Base-by-base conservation (phyloP, 2,329 filamentous ascomycete species). In the Neofusicoccum umdonicola region DNA sequence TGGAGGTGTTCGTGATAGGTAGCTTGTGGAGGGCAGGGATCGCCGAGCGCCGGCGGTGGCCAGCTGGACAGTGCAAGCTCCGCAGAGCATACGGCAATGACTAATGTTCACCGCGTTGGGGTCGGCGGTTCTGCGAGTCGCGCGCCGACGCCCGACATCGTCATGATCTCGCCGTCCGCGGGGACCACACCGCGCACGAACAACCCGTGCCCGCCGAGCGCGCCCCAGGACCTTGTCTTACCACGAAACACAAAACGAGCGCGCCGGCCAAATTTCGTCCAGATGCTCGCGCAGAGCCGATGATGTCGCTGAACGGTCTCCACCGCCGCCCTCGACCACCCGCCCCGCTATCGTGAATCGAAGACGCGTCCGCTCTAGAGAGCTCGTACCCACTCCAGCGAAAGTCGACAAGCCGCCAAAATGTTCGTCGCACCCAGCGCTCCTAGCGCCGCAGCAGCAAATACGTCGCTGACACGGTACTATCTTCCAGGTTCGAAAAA, bases 401-500 rank as follows among this genome's bases (percentile, higher is more conserved):
- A 31, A 44, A 13, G 7, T 31, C 58, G 58, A 34, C 44, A 8
- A n/a, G 44, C 12, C 45, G 42, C 27, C 58, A 62, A 12, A 9
- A 62, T 62, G 58, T 62, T 47, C 15, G 57, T 47, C 9, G 11
- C 17, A 4, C 35, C 35, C 47, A 48, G 19, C 11, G 27, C 11
- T 47, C 9, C 31, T 3, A 5, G 13, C 12, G 17, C 39, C 4
- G 3, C 31, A 3, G 45, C 31, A 45, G 4, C 0, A 7, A 27
- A 39, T 5, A 17, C 8, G 45, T 50, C 44, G 19, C 62, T 64
- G 44, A 64, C 61, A 47, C 52, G 13, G 4, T 41, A 37, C 12
- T 27, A 45, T 42, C 35, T 35, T 31, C 22, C 68, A 98, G 93
- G 95, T 99, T 99, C 82, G 95, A 99, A 80, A 99, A 99, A 81